Conservation (phyloP, 23 red algal genomes). For the Chondrus crispus region DNA sequence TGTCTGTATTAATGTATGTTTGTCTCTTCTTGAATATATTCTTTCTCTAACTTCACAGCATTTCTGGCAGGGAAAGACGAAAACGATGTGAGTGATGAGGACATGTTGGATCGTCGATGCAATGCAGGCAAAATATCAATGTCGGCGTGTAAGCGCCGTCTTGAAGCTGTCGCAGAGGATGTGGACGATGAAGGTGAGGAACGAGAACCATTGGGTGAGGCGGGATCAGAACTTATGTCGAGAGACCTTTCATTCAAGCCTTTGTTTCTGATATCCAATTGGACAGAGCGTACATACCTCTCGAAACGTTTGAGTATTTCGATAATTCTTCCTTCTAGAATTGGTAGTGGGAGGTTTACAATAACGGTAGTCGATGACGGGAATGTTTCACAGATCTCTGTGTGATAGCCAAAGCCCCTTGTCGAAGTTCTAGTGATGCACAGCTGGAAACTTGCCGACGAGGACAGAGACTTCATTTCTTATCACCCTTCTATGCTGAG, state of each 20-base stretch:
- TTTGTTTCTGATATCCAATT: background rate
- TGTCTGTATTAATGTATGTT: too few relatives aligned
- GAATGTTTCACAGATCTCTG: background rate
- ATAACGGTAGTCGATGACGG: background rate
- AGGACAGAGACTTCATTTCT: background rate
- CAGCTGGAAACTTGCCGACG: background rate
- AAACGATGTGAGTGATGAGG: too few relatives aligned
- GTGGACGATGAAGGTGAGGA: too few relatives aligned
- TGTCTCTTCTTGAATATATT: too few relatives aligned
- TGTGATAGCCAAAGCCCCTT: background rate
- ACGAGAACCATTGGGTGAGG: too few relatives aligned
- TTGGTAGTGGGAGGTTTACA: background rate
- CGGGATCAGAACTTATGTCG: too few relatives aligned
- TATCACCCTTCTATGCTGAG: background rate
- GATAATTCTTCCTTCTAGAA: background rate
- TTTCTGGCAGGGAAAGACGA: too few relatives aligned
- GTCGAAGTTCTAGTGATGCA: background rate
- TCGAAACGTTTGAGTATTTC: background rate
- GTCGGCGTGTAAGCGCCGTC: too few relatives aligned
- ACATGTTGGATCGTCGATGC: too few relatives aligned
- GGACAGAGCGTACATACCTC: background rate
- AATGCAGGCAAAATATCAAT: too few relatives aligned
- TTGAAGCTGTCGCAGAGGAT: too few relatives aligned
- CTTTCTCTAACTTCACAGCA: too few relatives aligned
- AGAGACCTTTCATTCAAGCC: background rate